phyloP scores from a whole-genome alignment of 306 rosid genomes.

The Pueraria montana region DNA sequence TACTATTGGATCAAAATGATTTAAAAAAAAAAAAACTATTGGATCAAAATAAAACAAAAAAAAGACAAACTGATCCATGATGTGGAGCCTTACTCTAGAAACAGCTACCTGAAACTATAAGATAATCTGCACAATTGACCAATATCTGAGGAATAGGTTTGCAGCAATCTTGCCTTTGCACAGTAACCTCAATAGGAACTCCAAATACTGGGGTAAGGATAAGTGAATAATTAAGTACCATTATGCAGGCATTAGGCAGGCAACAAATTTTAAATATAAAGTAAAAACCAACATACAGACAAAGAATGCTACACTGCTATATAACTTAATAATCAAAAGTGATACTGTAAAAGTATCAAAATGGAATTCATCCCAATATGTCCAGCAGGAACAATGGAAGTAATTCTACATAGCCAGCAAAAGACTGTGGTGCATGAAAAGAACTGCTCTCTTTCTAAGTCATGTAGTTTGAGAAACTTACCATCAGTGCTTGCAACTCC shows the following conservation, averaged over 20 bases:
- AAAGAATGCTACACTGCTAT: constrained; percentile 23
- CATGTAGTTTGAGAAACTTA: constrained; percentile 55
- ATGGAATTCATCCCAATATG: constrained; percentile 23
- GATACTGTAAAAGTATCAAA: constrained; percentile 20
- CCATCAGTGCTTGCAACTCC: constrained; percentile 97
- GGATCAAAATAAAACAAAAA: constrained; percentile 8
- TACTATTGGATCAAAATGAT: constrained; percentile 1
- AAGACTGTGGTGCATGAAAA: constrained; percentile 36
- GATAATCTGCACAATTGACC: constrained; percentile 90
- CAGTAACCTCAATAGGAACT: constrained; percentile 84
- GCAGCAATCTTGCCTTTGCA: constrained; percentile 83
- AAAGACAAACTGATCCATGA: constrained; percentile 19
- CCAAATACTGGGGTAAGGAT: constrained; percentile 79
- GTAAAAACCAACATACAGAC: constrained; percentile 5
- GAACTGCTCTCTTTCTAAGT: constrained; percentile 17
- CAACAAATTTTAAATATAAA: constrained; percentile 20
- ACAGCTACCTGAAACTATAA: constrained; percentile 83
- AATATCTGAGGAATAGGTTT: constrained; percentile 83
- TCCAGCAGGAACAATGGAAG: constrained; percentile 5
- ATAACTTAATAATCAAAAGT: constrained; percentile 21
- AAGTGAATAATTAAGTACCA: constrained; percentile 37
- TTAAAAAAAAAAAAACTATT: constrained; percentile 1
- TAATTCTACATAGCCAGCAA: constrained; percentile 24
- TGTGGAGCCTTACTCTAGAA: constrained; percentile 43
- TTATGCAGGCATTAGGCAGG: constrained; percentile 3